phyloP scores from a whole-genome alignment of 306 rosid genomes.

The Cajanus cajan region DNA sequence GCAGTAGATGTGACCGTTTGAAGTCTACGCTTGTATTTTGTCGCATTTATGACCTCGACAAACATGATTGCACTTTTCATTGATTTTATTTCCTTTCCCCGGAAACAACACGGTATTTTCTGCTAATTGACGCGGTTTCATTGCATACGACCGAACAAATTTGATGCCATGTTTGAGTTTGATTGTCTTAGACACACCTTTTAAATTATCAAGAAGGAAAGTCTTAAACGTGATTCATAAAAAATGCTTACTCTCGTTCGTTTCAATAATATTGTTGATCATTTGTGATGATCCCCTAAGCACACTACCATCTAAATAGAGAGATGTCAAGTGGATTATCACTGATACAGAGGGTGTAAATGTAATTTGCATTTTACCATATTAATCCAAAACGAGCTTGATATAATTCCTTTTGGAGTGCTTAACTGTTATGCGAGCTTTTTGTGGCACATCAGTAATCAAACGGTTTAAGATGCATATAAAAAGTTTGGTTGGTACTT shows the following conservation, averaged over 20 bases:
- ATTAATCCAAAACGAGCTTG: no score
- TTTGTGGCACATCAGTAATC: no score
- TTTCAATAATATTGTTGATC: background rate
- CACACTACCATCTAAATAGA: no score
- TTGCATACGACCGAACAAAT: background rate
- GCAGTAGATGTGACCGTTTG: background rate
- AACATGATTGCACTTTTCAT: background rate
- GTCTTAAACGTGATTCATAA: no score
- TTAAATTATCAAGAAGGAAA: no score
- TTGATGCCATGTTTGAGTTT: no score
- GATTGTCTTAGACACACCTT: background rate
- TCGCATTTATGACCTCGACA: background rate
- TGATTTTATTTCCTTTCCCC: background rate
- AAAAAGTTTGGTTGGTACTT: background rate
- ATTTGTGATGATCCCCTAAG: background rate
- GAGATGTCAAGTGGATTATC: no score
- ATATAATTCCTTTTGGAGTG: no score
- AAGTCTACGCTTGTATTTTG: constrained; percentile 3
- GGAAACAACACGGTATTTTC: background rate
- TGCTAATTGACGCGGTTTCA: background rate
- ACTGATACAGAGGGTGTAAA: no score
- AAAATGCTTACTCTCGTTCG: background rate
- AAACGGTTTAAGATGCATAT: background rate
- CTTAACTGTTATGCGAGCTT: no score
- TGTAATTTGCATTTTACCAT: no score